Base-by-base conservation (phyloP, 176 grass and related monocot genomes). In the Leersia perrieri region DNA sequence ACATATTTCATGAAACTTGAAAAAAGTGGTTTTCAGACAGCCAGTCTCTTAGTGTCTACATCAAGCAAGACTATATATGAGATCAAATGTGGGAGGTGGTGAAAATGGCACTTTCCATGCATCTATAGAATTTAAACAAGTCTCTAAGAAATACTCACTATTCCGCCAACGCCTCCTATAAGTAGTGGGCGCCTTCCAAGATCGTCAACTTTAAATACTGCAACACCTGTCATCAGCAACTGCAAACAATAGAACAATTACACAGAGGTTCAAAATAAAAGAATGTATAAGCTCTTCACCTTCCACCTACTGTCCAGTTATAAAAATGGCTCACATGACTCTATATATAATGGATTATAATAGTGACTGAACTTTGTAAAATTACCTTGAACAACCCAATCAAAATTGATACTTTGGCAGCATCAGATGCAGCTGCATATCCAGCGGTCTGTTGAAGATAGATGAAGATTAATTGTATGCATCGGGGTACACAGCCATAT, bases 351-450 rank as follows among this genome's bases (percentile, higher is more conserved):
- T 11, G 28, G 16, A 81, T 33, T 68, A 63, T 18, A 38, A 4
- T 58, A 83, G 61, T 26, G 22, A 71, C 49, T n/a, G 41, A 83
- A 71, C 47, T 72, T 25, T 5, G 30, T 77, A 39, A 47, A 22
- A 18, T 90, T 94, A 98, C 96, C 93, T 99, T 99, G 87, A 99
- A 99, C 44, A 93, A 7, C 32, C 96, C 92, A 84, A 99, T 95
- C 82, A 93, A 82, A 82, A 99, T 86, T 62, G 92, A 82, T 36
- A 99, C 88, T 84, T 51, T 91, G 35, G 92, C 89, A 91, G 93
- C 96, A 88, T 99, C 92, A 71, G 90, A 91, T 84, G 96, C 92
- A 90, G 87, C 87, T 76, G 84, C 81, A 92, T 91, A 95, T 65
- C 96, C 93, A 95, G 90, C 90, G 91, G 82, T 93, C 96, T 99